Evolutionary conservation across 1,284 basidiomycete species (phyloP).

Genomic region (Moesziomyces globuligerus): DNA sequence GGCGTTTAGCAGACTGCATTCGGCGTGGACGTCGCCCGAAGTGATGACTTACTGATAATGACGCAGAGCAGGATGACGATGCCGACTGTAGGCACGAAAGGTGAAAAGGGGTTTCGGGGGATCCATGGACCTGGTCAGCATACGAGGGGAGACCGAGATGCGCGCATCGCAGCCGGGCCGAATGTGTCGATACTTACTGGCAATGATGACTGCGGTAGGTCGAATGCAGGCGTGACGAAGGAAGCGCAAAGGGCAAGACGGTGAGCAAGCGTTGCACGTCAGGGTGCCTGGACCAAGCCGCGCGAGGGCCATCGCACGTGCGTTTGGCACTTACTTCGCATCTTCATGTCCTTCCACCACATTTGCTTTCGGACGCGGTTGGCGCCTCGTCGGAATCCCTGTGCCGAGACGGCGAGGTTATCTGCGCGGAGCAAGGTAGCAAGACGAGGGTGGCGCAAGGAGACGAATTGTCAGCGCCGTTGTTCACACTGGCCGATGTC

Average conservation of each 20-base stretch:
- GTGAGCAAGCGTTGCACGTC: slow-evolving; percentile 1
- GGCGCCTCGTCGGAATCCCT: slow-evolving; percentile 96
- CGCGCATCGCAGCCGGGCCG: no score
- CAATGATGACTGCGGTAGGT: slow-evolving; percentile 38
- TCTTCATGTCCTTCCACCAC: slow-evolving; percentile 68
- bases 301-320: no score
- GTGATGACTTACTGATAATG: slow-evolving; percentile 62
- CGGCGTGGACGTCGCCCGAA: no score
- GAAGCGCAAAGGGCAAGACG: neutral
- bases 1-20: neutral
- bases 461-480: slow-evolving; percentile 11
- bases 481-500: no score
- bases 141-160: no score
- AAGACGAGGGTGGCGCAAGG: neutral
- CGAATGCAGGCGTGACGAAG: neutral
- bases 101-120: neutral
- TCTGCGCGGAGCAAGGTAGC: slow-evolving; percentile 71
- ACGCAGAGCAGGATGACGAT: slow-evolving; percentile 65
- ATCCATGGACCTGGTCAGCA: no score
- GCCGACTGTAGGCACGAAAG: slow-evolving; percentile 36
- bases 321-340: slow-evolving; percentile 53
- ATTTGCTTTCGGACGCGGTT: slow-evolving; percentile 97
- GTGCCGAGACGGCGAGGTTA: slow-evolving; percentile 96
- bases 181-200: slow-evolving; percentile 16
- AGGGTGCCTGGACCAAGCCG: neutral